phyloP scores from a whole-genome alignment of 768 basidiomycete genomes.

The Serendipita sp. region DNA sequence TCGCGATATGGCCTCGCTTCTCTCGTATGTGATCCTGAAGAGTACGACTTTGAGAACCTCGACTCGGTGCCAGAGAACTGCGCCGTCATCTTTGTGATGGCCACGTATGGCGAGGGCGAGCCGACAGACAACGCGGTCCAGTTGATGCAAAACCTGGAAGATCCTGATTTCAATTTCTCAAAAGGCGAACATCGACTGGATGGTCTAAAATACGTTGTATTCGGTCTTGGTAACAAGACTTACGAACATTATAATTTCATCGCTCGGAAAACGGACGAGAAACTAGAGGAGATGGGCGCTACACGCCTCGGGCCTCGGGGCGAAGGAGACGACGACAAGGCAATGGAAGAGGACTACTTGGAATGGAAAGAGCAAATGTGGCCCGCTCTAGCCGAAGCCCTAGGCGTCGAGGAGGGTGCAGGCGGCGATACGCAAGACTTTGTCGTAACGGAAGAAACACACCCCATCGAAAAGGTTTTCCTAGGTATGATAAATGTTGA shows the following conservation, averaged over 20 bases:
- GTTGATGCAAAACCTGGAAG: constrained; percentile 81
- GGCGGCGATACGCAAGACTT: constrained; percentile 93
- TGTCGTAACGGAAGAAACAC: constrained; percentile 64
- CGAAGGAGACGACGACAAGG: constrained; percentile 98
- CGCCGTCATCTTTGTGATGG: constrained; percentile 88
- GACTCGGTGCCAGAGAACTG: constrained; percentile 78
- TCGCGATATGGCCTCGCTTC: constrained; percentile 88
- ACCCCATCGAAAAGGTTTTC: constrained; percentile 79
- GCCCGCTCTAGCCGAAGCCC: constrained; percentile 63
- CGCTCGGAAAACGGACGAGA: constrained; percentile 56
- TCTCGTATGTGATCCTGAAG: constrained; percentile 94
- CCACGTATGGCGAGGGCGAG: constrained; percentile 97
- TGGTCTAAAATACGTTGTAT: constrained; percentile 87
- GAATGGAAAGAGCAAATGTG: constrained; percentile 99
- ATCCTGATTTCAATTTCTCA: constrained; percentile 75
- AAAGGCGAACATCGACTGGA: constrained; percentile 57
- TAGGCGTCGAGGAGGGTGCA: constrained; percentile 90
- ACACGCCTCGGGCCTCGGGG: constrained; percentile 74
- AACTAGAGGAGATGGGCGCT: constrained; percentile 65
- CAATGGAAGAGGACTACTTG: constrained; percentile 99
- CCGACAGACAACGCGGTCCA: constrained; percentile 95
- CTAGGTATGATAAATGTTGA: constrained; percentile 38
- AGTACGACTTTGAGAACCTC: constrained; percentile 95
- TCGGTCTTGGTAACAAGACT: constrained; percentile 81
- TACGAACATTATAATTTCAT: constrained; percentile 97